Evolutionary conservation across 2,329 filamentous ascomycete species (phyloP).

Genomic region (Claviceps capensis): DNA sequence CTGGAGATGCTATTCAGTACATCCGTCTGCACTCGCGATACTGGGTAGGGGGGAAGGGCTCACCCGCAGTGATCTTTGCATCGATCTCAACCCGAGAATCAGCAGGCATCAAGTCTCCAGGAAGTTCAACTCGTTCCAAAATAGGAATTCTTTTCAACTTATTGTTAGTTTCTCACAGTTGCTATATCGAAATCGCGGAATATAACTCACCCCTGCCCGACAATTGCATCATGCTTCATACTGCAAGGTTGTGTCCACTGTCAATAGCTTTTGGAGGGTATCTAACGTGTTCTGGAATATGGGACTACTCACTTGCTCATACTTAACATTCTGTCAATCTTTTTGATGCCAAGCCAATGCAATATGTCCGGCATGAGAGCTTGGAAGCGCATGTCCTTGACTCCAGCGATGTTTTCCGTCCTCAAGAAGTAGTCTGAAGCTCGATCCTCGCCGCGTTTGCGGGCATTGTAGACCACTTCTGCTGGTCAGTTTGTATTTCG

Average conservation of each 20-base stretch:
- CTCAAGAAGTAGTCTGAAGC: constrained; percentile 92
- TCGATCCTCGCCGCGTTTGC: constrained; percentile 64
- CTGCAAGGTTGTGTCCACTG: constrained; percentile 24
- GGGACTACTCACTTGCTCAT: constrained; percentile 71
- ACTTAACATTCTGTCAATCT: constrained; percentile 96
- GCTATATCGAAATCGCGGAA: neutral
- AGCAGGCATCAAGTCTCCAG: constrained; percentile 83
- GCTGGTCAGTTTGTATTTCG: constrained; percentile 5
- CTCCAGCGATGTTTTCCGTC: constrained; percentile 96
- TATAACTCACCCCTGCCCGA: constrained; percentile 51
- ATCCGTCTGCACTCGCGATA: neutral
- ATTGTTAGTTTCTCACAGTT: neutral
- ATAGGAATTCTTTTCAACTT: constrained; percentile 55
- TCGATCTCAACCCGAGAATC: constrained; percentile 98
- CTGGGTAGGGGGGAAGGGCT: constrained; percentile 17
- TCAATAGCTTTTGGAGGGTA: neutral
- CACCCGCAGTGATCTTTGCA: constrained; percentile 91
- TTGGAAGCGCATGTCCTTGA: constrained; percentile 96
- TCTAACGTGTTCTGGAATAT: neutral
- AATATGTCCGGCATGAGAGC: constrained; percentile 95
- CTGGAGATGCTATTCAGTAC: constrained; percentile 19
- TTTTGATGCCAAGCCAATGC: constrained; percentile 95
- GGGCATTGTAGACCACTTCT: constrained; percentile 58
- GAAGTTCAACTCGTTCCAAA: constrained; percentile 78
- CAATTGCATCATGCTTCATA: constrained; percentile 86